phyloP scores from a whole-genome alignment of 23 red algal species.

The Gracilaria vermiculophylla region DNA sequence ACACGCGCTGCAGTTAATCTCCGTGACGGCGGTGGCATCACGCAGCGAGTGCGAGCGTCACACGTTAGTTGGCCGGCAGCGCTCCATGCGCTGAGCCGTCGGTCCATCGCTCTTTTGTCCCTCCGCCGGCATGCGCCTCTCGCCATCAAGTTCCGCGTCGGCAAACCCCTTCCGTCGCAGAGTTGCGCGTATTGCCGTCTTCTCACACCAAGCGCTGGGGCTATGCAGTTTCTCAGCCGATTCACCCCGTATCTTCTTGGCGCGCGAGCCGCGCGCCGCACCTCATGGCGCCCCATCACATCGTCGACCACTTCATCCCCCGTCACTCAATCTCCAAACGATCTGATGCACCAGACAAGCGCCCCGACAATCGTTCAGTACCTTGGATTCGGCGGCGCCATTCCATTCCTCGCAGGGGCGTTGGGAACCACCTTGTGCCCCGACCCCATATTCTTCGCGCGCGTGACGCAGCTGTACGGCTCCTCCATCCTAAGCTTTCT shows the following conservation, averaged over 20 bases:
- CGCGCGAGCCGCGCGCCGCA: not conserved
- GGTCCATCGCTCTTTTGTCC: no score
- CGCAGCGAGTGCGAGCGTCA: no score
- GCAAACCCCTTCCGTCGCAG: no score
- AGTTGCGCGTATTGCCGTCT: no score
- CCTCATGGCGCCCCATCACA: not conserved
- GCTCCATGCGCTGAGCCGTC: no score
- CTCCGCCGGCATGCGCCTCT: no score
- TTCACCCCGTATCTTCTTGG: not conserved
- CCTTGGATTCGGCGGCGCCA: constrained; percentile 43
- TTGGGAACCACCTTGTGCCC: not conserved
- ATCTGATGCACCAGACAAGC: not conserved
- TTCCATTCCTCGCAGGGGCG: constrained; percentile 46
- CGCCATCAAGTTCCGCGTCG: no score
- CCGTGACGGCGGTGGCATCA: no score
- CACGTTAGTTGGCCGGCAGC: no score
- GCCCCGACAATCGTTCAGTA: constrained; percentile 20
- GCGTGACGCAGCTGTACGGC: constrained; percentile 41
- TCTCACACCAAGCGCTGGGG: no score
- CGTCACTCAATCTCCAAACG: not conserved
- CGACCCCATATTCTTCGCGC: constrained; percentile 3
- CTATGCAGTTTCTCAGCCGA: no score
- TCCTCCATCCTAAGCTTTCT: constrained; percentile 65
- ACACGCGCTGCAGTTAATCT: no score
- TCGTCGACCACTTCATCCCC: not conserved